Evolutionary conservation across 2,329 filamentous ascomycete genomes (phyloP), one percentile per base, ranked within the genome.

Genomic region (Pseudogymnoascus verrucosus): DNA sequence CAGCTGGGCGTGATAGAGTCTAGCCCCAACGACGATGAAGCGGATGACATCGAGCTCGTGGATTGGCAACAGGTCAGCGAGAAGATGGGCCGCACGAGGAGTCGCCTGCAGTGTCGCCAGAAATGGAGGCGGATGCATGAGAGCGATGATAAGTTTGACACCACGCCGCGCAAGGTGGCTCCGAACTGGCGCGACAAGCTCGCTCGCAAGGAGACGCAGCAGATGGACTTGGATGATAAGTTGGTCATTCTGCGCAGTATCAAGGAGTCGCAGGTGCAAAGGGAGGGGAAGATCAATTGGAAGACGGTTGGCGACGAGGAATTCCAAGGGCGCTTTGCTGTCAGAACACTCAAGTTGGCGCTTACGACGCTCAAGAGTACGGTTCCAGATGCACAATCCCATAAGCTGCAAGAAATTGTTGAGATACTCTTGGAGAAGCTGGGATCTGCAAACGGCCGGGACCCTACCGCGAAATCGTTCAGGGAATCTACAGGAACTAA

Each of bases 21-120:
- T 1, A 70, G 77, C 3, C 69, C 70, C 3, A 71, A 74, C 1
- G 68, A 71, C 2, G 66, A 69, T 4, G 67, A 72, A 7, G 69
- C 75, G 2, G 72, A 74, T n/a, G 75, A 76, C 14, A 72, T 78
- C 1, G 78, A 83, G 4, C 42, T 59, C 26, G 63, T 68, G 47
- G 84, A 88, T 69, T 92, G 89, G 88, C 77, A 82, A 60, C 73
- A 78, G 7, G 83, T 92, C 23, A 87, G 85, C 68, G 76, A 83
- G 65, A 79, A 79, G 62, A 86, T 92, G 83, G 79, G 76, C 12
- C 77, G 79, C 59, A 84, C 78, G 7, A 80, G 89, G 51, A 89
- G 82, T 65, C 82, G 86, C 2, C 79, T 89, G 23, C 88, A 90
- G 71, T 91, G 88, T 71, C 78, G 81, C 26, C 79, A 79, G 26